These are phyloP conservation scores for Clarireedia hainanense DNA, from an alignment of 2,329 filamentous ascomycete genomes.

Conservation along the genomic window DNA sequence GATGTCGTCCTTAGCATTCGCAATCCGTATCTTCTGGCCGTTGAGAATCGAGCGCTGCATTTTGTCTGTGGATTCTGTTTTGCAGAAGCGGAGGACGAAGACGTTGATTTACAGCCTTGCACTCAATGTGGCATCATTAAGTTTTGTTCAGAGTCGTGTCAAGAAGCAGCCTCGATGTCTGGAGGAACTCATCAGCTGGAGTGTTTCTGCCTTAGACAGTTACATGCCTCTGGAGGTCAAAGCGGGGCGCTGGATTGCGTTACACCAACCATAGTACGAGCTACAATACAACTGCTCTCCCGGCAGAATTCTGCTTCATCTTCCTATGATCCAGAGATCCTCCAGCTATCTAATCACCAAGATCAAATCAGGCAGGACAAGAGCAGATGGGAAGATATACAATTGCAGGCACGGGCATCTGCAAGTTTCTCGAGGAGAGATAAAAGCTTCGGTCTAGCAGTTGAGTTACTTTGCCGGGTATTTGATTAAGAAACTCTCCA, in stretches of 20 bases:
- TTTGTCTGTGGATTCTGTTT: slow-evolving; percentile 24
- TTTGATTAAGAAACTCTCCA: slow-evolving; percentile 7
- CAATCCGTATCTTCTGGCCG: slow-evolving; percentile 21
- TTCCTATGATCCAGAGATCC: slow-evolving; percentile 26
- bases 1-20: slow-evolving; percentile 19
- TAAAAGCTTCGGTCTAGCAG: slow-evolving; percentile 26
- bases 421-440: slow-evolving; percentile 30
- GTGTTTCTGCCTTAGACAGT: slow-evolving; percentile 37
- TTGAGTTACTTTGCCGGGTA: slow-evolving; percentile 48
- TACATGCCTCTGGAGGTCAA: background rate
- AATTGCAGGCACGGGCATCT: slow-evolving; percentile 43
- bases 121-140: slow-evolving; percentile 43
- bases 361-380: slow-evolving; percentile 32
- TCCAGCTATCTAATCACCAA: slow-evolving; percentile 39
- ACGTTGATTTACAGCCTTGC: slow-evolving; percentile 32
- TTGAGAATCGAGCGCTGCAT: slow-evolving; percentile 23
- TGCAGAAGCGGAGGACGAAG: slow-evolving; percentile 10
- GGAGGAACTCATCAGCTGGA: slow-evolving; percentile 42
- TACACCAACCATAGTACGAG: slow-evolving; percentile 46
- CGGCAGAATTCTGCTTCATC: slow-evolving; percentile 22
- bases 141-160: slow-evolving; percentile 49
- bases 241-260: background rate
- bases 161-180: slow-evolving; percentile 44
- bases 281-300: slow-evolving; percentile 44
- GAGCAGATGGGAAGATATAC: slow-evolving; percentile 35